These are phyloP conservation scores for Colletotrichum sp. DNA, from an alignment of 2,329 filamentous ascomycete species.

Conservation along the genomic window DNA sequence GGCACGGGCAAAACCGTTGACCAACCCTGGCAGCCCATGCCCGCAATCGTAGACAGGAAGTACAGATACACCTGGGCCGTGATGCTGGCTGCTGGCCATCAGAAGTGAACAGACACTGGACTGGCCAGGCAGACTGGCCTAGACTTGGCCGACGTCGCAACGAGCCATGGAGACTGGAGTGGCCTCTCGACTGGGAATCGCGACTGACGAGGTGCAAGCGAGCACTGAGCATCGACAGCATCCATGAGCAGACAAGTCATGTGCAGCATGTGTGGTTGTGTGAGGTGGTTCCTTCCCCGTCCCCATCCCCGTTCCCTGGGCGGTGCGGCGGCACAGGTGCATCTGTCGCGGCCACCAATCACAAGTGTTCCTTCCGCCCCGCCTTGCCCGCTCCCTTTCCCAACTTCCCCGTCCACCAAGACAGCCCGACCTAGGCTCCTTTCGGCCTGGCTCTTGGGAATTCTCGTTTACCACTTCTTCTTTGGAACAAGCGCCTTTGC, in stretches of 20 bases:
- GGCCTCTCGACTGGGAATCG: neutral
- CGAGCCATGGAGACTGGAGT: neutral
- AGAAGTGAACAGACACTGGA: neutral
- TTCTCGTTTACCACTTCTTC: conserved; percentile 22
- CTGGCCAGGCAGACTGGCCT: neutral
- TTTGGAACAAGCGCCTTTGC: conserved; percentile 13
- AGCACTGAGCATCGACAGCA: neutral
- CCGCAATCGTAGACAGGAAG: neutral
- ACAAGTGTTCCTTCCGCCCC: neutral
- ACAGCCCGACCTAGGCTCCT: neutral
- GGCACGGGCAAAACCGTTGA: conserved; percentile 14
- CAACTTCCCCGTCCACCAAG: conserved; percentile 1
- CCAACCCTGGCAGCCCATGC: neutral
- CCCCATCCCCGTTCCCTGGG: neutral
- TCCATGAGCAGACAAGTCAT: neutral
- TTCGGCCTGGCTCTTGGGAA: neutral
- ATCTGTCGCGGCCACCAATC: neutral
- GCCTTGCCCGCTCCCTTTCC: neutral
- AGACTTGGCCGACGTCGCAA: conserved; percentile 1
- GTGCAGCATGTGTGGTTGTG: neutral
- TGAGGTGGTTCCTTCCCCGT: neutral
- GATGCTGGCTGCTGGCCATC: neutral
- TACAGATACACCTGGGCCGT: neutral
- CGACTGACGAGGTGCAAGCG: neutral
- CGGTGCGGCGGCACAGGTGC: neutral